These are phyloP conservation scores for Cyclocybe cylindracea DNA, from an alignment of 768 basidiomycete species.

Conservation along the genomic window DNA sequence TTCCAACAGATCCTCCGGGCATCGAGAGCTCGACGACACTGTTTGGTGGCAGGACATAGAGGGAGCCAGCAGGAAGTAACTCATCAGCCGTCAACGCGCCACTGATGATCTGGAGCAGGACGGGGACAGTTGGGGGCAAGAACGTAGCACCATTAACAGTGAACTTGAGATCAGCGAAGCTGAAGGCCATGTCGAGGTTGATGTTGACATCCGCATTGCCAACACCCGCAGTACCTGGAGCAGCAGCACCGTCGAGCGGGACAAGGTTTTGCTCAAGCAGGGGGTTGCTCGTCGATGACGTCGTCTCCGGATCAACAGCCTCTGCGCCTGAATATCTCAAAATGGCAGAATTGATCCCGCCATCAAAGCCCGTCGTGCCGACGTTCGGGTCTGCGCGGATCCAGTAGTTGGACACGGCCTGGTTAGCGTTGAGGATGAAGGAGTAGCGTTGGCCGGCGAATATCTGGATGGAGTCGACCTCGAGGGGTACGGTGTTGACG, in stretches of 20 bases:
- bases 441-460: conserved; percentile 42
- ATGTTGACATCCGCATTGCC: conserved; percentile 42
- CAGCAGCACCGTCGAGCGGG: conserved; percentile 23
- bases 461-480: conserved; percentile 29
- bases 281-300: conserved; percentile 17
- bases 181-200: conserved; percentile 29
- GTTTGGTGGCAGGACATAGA: conserved; percentile 37
- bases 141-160: conserved; percentile 3
- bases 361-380: conserved; percentile 10
- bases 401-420: conserved; percentile 33
- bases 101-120: conserved; percentile 17
- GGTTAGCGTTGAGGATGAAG: conserved; percentile 33
- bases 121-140: conserved; percentile 9
- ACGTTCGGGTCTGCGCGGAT: conserved; percentile 30
- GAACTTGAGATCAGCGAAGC: conserved; percentile 10
- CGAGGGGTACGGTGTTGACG: conserved; percentile 23
- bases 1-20: conserved; percentile 19
- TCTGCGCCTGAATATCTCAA: conserved; percentile 47
- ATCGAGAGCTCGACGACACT: conserved; percentile 38
- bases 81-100: conserved; percentile 13
- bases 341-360: conserved; percentile 44
- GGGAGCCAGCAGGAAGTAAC: conserved; percentile 31
- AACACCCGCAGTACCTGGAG: conserved; percentile 27
- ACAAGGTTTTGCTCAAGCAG: conserved; percentile 41
- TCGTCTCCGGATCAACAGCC: conserved; percentile 38